These are phyloP conservation scores for Suhomyces sp. DNA, from an alignment of 805 yeast species.

Conservation along the genomic window DNA sequence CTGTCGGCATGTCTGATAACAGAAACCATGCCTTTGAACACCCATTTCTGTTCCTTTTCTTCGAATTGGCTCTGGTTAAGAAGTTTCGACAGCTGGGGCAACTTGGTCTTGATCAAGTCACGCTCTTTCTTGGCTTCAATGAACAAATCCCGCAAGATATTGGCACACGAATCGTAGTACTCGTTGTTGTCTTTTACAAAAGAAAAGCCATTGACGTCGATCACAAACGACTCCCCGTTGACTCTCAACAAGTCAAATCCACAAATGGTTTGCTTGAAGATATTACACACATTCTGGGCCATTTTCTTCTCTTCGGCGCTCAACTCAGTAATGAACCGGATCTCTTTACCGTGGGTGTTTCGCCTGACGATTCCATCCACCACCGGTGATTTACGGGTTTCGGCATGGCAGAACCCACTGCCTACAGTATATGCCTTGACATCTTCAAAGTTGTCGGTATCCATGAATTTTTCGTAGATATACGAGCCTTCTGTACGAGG, in stretches of 20 bases:
- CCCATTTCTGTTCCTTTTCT: slow-evolving; percentile 88
- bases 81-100: slow-evolving; percentile 32
- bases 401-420: slow-evolving; percentile 88
- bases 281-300: slow-evolving; percentile 72
- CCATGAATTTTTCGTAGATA: slow-evolving; percentile 93
- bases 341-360: slow-evolving; percentile 96
- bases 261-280: slow-evolving; percentile 90
- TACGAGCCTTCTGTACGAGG: slow-evolving; percentile 91
- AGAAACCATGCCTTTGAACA: slow-evolving; percentile 85
- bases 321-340: slow-evolving; percentile 81
- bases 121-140: slow-evolving; percentile 47
- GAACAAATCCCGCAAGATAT: slow-evolving; percentile 73
- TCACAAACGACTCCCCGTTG: slow-evolving; percentile 82
- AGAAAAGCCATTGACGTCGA: slow-evolving; percentile 97
- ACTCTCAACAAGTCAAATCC: slow-evolving; percentile 94
- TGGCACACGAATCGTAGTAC: slow-evolving; percentile 82
- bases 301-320: slow-evolving; percentile 71
- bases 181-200: slow-evolving; percentile 89
- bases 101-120: slow-evolving; percentile 36
- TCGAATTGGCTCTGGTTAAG: slow-evolving; percentile 42
- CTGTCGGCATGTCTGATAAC: slow-evolving; percentile 97
- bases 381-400: slow-evolving; percentile 96
- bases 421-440: slow-evolving; percentile 99
- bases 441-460: slow-evolving; percentile 96
- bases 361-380: slow-evolving; percentile 99